phyloP scores from a whole-genome alignment of 2,329 filamentous ascomycete genomes.

The Clonostachys solani region DNA sequence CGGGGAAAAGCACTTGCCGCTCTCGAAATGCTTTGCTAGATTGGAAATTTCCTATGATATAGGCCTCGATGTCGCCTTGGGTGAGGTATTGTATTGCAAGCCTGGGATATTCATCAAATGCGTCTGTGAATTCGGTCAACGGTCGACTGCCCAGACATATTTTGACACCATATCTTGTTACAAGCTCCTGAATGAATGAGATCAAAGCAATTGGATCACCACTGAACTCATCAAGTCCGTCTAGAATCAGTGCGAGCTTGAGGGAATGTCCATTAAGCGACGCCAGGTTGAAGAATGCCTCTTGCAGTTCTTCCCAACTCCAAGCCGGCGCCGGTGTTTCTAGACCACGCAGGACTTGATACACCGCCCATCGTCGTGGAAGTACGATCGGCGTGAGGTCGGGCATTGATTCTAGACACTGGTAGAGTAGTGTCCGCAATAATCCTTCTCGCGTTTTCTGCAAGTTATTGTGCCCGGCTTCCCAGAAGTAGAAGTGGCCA shows the following conservation, averaged over 20 bases:
- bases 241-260: constrained; percentile 8
- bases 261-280: not conserved
- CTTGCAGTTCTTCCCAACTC: not conserved
- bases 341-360: not conserved
- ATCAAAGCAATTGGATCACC: constrained; percentile 4
- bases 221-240: constrained; percentile 11
- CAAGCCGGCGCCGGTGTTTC: not conserved
- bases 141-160: constrained; percentile 14
- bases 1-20: not conserved
- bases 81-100: constrained; percentile 6
- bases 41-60: constrained; percentile 1
- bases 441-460: constrained; percentile 35
- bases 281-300: not conserved
- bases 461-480: constrained; percentile 22
- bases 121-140: constrained; percentile 4
- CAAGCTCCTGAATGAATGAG: constrained; percentile 2
- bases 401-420: constrained; percentile 1
- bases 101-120: not conserved
- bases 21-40: not conserved
- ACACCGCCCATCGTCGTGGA: not conserved
- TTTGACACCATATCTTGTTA: constrained; percentile 5
- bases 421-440: constrained; percentile 13
- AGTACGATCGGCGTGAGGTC: not conserved
- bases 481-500: constrained; percentile 35
- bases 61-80: constrained; percentile 3